Conservation (phyloP, 495 filamentous ascomycete genomes). For the Podospora comata region DNA sequence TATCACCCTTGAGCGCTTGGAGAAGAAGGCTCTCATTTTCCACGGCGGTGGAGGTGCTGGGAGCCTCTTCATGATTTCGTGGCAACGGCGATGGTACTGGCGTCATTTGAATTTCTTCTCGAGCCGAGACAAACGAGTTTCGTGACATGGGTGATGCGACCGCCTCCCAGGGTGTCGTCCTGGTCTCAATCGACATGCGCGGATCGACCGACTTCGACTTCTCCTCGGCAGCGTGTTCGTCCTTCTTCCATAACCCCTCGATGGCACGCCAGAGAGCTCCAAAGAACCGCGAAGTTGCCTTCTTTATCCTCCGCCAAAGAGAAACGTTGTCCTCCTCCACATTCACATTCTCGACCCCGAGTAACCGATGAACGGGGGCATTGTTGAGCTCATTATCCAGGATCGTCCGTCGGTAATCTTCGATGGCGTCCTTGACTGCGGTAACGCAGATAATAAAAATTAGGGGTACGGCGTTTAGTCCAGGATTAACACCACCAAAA, state of each 20-base stretch:
- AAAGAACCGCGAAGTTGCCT: conserved; percentile 70
- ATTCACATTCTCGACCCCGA: conserved; percentile 92
- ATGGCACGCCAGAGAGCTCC: conserved; percentile 52
- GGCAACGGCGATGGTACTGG: conserved; percentile 81
- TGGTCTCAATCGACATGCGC: conserved; percentile 66
- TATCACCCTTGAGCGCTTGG: conserved; percentile 40
- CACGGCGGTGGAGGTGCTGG: conserved; percentile 15
- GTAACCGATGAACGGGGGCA: conserved; percentile 83
- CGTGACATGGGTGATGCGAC: conserved; percentile 53
- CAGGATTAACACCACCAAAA: conserved; percentile 89
- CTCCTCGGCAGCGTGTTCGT: conserved; percentile 32
- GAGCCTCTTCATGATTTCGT: conserved; percentile 28
- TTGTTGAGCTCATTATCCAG: conserved; percentile 96
- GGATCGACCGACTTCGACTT: conserved; percentile 39
- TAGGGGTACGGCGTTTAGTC: conserved; percentile 82
- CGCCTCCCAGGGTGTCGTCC: conserved; percentile 56
- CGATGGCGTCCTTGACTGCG: conserved; percentile 92
- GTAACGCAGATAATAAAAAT: conserved; percentile 94
- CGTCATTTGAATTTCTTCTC: conserved; percentile 84
- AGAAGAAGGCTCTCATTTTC: conserved; percentile 60
- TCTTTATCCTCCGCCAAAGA: conserved; percentile 87
- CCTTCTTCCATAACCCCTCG: conserved; percentile 44
- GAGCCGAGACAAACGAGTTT: conserved; percentile 55
- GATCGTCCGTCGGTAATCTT: conserved; percentile 90
- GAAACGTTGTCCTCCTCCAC: conserved; percentile 81